These are phyloP conservation scores for Ampelocalamus luodianensis DNA, from an alignment of 176 grass and related monocot species.

Conservation along the genomic window DNA sequence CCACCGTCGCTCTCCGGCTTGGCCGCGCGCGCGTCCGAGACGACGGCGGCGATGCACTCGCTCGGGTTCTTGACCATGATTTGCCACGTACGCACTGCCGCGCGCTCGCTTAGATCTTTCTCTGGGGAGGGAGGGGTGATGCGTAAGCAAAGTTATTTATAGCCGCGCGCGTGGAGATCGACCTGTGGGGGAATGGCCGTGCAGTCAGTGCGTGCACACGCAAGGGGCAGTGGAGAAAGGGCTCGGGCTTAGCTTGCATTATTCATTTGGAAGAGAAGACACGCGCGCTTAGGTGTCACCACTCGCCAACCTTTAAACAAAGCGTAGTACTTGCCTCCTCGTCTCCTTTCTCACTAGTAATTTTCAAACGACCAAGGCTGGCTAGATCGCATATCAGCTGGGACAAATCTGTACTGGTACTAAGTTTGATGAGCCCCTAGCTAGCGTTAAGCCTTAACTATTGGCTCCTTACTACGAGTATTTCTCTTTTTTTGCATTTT, in stretches of 20 bases:
- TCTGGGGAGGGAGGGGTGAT: neutral
- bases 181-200: neutral
- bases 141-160: conserved; percentile 46
- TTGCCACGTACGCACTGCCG: neutral
- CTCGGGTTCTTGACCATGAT: conserved; percentile 52
- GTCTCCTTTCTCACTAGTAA: neutral
- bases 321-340: conserved; percentile 22
- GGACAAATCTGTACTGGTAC: conserved; percentile 10
- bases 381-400: conserved; percentile 32
- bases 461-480: neutral
- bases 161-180: neutral
- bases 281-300: conserved; percentile 40
- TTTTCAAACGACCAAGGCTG: conserved; percentile 17
- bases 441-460: neutral
- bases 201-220: neutral
- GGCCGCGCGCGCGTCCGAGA: neutral
- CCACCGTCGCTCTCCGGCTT: neutral
- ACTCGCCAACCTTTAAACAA: conserved; percentile 30
- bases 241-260: conserved; percentile 32
- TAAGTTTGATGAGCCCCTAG: neutral
- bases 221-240: conserved; percentile 46
- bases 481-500: neutral
- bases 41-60: neutral
- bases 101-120: neutral
- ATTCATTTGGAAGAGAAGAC: conserved; percentile 40